Percentiles rank a stretch among this genome's conserved stretches.
phyloP scores from a whole-genome alignment of 345 rosid genomes.

The Brassica nigra region DNA sequence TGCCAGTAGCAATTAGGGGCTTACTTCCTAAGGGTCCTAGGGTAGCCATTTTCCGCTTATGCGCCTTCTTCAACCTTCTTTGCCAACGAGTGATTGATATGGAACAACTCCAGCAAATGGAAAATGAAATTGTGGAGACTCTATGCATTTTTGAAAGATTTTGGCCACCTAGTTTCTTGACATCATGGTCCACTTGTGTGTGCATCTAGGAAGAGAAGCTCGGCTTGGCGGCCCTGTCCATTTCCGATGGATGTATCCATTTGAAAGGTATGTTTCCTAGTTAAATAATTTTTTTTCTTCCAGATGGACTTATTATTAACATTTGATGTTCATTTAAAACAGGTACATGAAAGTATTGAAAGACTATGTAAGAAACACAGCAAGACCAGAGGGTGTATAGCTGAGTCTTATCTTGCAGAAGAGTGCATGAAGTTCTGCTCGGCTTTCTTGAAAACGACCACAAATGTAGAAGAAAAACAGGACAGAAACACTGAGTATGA shows the following conservation, averaged over 20 bases:
- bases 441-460: not conserved
- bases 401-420: not conserved
- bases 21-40: not conserved
- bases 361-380: not conserved
- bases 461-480: not conserved
- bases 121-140: not conserved
- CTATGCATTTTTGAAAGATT: not conserved
- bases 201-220: not conserved
- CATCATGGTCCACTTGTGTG: not conserved
- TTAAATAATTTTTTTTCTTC: not conserved
- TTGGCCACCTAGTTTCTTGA: not conserved
- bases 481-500: constrained; percentile 3
- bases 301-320: not conserved
- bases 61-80: not conserved
- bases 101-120: not conserved
- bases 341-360: too few relatives aligned
- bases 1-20: not conserved
- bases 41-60: not conserved
- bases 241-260: not conserved
- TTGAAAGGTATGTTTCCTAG: not conserved
- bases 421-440: not conserved
- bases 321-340: too few relatives aligned
- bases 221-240: not conserved
- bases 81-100: not conserved
- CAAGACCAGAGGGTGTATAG: not conserved